Base-by-base conservation (phyloP, 305 asterid genomes). In the Fraxinus greggii region DNA sequence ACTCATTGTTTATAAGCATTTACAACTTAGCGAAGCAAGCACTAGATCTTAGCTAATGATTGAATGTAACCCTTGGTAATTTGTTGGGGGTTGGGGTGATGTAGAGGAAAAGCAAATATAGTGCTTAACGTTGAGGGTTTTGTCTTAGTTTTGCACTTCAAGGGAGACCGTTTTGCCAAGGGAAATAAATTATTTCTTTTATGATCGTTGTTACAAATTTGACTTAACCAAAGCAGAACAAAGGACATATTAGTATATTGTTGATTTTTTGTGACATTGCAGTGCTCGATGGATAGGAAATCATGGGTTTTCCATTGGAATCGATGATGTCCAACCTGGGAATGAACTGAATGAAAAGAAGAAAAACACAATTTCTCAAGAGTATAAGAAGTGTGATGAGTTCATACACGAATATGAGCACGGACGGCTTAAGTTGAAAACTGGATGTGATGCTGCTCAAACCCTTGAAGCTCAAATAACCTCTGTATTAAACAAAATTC, bases 281-380 rank as follows among this genome's bases (percentile, higher is more conserved):
- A 96, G 99, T 89, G 98, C 99, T 77, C 91, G 99, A 81, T 96
- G 98, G 99, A 96, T 96, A 76, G 99, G 99, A 87, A 92, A 96
- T 86, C 99, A 94, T 88, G 99, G 99, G 82, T 96, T 96, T 87
- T 96, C 99, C 24, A 94, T 96, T 82, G 99, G 99, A 81, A 93
- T 96, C 81, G 91, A 96, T 84, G 99, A 96, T 85, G 99, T 96
- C 85, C 92, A 86, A 82, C 98, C 99, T 54, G 97, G 94, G 76
- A 83, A 77, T 80, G 83, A 56, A 75, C 85, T 94, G 85, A 92
- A 82, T 85, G 85, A 85, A 79, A 92, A 90, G 88, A 96, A 92
- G 87, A 91, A 88, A 82, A 77, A 69, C 75, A 88, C 89, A 72
- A 88, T 94, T 77, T 86, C 88, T 75, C 83, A 76, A 83, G 95